These are phyloP conservation scores for Lipomyces starkeyi DNA, from an alignment of 805 yeast genomes.

Conservation along the genomic window DNA sequence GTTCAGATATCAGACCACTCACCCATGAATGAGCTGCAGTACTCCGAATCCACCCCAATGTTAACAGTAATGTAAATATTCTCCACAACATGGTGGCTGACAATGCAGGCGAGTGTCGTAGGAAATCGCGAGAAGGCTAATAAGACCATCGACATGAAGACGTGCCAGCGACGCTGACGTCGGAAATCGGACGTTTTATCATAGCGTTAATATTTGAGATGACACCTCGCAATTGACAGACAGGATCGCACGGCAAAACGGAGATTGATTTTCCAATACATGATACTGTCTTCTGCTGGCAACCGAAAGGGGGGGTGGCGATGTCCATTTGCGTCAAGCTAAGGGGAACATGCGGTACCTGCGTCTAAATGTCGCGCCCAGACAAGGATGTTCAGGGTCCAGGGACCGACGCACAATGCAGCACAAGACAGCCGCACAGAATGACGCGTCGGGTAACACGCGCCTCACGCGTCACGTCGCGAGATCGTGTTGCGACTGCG, in stretches of 20 bases:
- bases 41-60: background rate
- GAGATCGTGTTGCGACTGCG: no score
- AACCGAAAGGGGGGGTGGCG: background rate
- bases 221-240: background rate
- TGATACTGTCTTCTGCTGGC: background rate
- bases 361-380: background rate
- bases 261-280: background rate
- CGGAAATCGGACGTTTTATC: background rate
- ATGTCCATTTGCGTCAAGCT: no score
- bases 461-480: no score
- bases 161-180: background rate
- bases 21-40: constrained; percentile 35
- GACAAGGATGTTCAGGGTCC: background rate
- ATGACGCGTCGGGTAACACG: background rate
- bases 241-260: background rate
- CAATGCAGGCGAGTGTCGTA: background rate
- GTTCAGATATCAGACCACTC: no score
- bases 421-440: background rate
- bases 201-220: no score
- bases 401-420: background rate
- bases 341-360: background rate
- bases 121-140: background rate
- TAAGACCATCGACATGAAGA: background rate
- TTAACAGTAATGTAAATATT: background rate
- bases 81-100: background rate